phyloP scores from a whole-genome alignment of 1,284 basidiomycete species.

The Heterobasidion irregulare region DNA sequence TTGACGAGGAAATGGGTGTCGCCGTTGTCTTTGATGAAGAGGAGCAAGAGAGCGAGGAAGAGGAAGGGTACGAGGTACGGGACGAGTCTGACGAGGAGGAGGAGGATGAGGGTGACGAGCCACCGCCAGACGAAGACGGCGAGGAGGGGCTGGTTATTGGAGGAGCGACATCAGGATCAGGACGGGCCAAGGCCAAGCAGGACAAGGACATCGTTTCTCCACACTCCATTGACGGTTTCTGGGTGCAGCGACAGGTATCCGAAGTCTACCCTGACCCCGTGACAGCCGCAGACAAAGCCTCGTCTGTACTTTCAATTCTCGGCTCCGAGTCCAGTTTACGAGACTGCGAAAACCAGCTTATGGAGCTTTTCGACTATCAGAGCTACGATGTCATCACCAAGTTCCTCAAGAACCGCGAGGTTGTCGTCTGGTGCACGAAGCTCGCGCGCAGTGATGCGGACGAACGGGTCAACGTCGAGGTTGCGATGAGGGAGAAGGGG shows the following conservation, averaged over 20 bases:
- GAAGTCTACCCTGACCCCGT: constrained; percentile 91
- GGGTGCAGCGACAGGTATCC: constrained; percentile 93
- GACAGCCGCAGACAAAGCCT: constrained; percentile 89
- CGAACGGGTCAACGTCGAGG: constrained; percentile 90
- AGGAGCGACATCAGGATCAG: constrained; percentile 35
- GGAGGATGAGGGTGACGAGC: constrained; percentile 44
- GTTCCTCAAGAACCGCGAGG: constrained; percentile 93
- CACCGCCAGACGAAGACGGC: constrained; percentile 31
- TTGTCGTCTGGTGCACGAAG: constrained; percentile 98
- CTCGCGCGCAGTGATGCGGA: constrained; percentile 87
- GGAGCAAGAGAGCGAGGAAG: constrained; percentile 85
- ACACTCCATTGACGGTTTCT: constrained; percentile 93
- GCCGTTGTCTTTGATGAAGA: constrained; percentile 97
- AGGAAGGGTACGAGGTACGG: constrained; percentile 75
- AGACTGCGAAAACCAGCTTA: constrained; percentile 94
- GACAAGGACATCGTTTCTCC: constrained; percentile 83
- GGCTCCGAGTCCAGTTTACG: constrained; percentile 85
- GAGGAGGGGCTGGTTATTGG: constrained; percentile 73
- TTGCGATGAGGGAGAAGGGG: constrained; percentile 97
- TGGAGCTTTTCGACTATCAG: constrained; percentile 96
- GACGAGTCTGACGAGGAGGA: constrained; percentile 77
- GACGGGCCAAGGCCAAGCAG: constrained; percentile 38
- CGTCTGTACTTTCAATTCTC: constrained; percentile 81
- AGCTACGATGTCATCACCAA: constrained; percentile 88
- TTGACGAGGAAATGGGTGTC: constrained; percentile 90